phyloP scores from a whole-genome alignment of 495 filamentous ascomycete genomes.

The Platismatia glauca region DNA sequence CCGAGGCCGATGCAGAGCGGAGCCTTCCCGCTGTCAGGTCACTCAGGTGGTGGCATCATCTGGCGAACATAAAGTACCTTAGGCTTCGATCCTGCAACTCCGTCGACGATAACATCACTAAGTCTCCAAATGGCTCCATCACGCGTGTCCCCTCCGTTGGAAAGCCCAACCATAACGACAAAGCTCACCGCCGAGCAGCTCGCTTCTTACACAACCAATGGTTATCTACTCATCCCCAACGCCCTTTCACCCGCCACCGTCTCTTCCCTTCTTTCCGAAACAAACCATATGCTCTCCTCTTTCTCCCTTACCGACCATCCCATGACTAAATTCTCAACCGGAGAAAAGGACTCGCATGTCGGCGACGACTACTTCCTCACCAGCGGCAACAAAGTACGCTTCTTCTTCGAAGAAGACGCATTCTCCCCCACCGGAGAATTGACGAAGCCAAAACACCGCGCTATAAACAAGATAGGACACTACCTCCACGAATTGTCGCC shows the following conservation, averaged over 20 bases:
- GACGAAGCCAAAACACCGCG: conserved; percentile 62
- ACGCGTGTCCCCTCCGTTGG: conserved; percentile 7
- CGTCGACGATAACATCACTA: not conserved
- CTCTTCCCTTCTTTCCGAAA: conserved; percentile 60
- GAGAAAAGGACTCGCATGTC: conserved; percentile 59
- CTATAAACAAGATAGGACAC: conserved; percentile 97
- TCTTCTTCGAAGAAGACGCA: conserved; percentile 88
- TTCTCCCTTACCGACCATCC: conserved; percentile 76
- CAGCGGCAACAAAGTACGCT: conserved; percentile 82
- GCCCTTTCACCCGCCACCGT: conserved; percentile 61
- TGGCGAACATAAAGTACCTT: too few relatives aligned
- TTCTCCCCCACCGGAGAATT: conserved; percentile 44
- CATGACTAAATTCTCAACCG: conserved; percentile 85
- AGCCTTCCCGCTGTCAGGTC: not conserved
- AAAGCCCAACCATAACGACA: not conserved
- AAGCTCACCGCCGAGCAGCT: conserved; percentile 69
- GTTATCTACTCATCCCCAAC: conserved; percentile 80
- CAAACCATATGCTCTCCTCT: conserved; percentile 58
- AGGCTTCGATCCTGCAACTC: not conserved
- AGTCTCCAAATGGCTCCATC: conserved; percentile 17
- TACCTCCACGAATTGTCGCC: conserved; percentile 69
- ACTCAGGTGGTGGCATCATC: too few relatives aligned
- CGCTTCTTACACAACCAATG: conserved; percentile 62
- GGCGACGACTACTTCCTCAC: conserved; percentile 92
- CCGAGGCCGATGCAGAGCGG: not conserved